Base-by-base conservation (phyloP, 2,329 filamentous ascomycete species). In the Exophiala bonariae region DNA sequence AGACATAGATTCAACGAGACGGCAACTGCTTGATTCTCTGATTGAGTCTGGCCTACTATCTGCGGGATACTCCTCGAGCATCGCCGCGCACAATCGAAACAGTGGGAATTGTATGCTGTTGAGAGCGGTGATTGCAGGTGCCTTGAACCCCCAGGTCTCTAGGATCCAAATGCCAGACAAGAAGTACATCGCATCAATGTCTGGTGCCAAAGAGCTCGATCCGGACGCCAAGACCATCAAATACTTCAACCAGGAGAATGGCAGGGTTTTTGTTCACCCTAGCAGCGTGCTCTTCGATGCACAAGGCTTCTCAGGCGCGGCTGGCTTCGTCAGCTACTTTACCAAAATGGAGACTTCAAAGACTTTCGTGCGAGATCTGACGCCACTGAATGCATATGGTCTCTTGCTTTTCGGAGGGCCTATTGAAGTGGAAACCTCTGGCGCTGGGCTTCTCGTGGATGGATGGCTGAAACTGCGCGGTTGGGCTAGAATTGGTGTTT, bases 91-190 rank as follows among this genome's bases (percentile, higher is more conserved):
- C 36, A 54, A 57, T 30, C 42, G 36, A 16, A 30, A 47, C n/a
- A 49, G 34, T 36, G 28, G 49, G 30, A 63, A 64, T 42, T 43
- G 46, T 7, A 66, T 76, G 11, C 76, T 90, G 19, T 71, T 89
- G 16, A 81, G 86, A 17, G 86, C 85, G 1, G 71, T 90, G 18
- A 79, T 88, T 19, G 86, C 86, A 3, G 85, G 84, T 3, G 83
- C 86, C 3, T 89, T 89, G 65, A 80, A 82, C 22, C 93, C 93
- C 0, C 92, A 97, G 68, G 83, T 96, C 55, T 90, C 90, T 11
- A 83, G 91, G 43, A 96, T 99, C 63, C 86, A 90, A 56, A 89
- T 96, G 58, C 93, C 93, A 0, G 89, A 96, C 70, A 95, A 95
- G 74, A 97, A 96, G 67, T 99, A 95, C 67, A 87, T 88, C 10